Conservation (phyloP, 805 yeast species). For the Spathaspora boniae region DNA sequence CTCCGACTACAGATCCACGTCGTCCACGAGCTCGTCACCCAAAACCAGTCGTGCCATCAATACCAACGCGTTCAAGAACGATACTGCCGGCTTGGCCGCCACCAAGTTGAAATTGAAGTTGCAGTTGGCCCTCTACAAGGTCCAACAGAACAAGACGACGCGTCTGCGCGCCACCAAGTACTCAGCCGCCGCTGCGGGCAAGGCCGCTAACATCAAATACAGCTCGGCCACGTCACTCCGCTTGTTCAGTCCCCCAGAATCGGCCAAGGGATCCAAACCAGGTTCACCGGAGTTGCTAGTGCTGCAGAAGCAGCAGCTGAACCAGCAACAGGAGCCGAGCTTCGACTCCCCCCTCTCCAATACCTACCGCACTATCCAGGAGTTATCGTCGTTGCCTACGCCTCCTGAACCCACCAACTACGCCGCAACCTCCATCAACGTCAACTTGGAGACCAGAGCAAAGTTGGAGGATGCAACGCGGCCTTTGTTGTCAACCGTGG, state of each 20-base stretch:
- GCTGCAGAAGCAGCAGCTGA: too few relatives aligned
- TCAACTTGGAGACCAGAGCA: slow-evolving; percentile 19
- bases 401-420: slow-evolving; percentile 12
- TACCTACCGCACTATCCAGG: neutral
- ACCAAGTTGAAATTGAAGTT: slow-evolving; percentile 41
- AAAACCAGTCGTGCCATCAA: slow-evolving; percentile 1
- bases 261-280: slow-evolving; percentile 9
- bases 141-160: slow-evolving; percentile 19
- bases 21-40: slow-evolving; percentile 10
- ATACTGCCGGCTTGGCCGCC: slow-evolving; percentile 39
- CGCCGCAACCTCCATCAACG: slow-evolving; percentile 19
- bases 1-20: slow-evolving; percentile 22
- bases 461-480: slow-evolving; percentile 8
- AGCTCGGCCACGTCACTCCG: slow-evolving; percentile 8
- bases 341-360: neutral
- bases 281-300: too few relatives aligned
- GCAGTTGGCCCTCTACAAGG: slow-evolving; percentile 39
- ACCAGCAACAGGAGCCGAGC: slow-evolving; percentile 1
- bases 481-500: slow-evolving; percentile 21
- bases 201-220: slow-evolving; percentile 4
- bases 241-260: slow-evolving; percentile 8
- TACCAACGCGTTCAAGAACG: slow-evolving; percentile 15
- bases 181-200: neutral
- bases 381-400: slow-evolving; percentile 12
- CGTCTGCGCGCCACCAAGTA: neutral